These are phyloP conservation scores for Przewalskia tangutica DNA, from an alignment of 257 asterid species.

Conservation along the genomic window DNA sequence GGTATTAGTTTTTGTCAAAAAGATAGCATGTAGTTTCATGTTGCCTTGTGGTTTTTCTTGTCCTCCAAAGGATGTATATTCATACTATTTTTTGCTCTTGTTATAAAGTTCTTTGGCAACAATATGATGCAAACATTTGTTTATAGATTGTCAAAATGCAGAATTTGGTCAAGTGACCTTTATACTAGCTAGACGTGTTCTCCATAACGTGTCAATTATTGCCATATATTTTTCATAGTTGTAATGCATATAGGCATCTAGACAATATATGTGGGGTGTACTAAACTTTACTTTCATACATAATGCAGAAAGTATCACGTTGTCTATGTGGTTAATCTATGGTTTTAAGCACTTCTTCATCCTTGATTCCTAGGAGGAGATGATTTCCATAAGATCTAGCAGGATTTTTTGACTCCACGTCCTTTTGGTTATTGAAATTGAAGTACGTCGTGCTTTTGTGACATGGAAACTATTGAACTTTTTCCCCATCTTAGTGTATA, in stretches of 20 bases:
- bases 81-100: background rate
- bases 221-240: background rate
- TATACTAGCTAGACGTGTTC: background rate
- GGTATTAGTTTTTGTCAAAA: background rate
- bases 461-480: background rate
- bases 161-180: background rate
- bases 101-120: background rate
- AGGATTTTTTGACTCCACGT: background rate
- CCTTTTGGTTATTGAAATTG: background rate
- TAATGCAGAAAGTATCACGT: background rate
- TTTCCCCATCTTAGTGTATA: background rate
- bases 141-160: background rate
- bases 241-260: background rate
- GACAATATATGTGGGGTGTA: background rate
- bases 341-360: background rate
- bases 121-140: background rate
- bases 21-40: background rate
- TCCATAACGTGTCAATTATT: too few relatives aligned
- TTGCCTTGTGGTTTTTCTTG: background rate
- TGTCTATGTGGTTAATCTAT: background rate
- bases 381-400: background rate
- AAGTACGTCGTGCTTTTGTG: background rate
- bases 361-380: background rate
- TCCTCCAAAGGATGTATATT: background rate
- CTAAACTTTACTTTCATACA: background rate